Percentiles rank a stretch among this genome's conserved stretches.
Evolutionary conservation across 805 yeast genomes (phyloP).

Genomic region (Metschnikowia matae): DNA sequence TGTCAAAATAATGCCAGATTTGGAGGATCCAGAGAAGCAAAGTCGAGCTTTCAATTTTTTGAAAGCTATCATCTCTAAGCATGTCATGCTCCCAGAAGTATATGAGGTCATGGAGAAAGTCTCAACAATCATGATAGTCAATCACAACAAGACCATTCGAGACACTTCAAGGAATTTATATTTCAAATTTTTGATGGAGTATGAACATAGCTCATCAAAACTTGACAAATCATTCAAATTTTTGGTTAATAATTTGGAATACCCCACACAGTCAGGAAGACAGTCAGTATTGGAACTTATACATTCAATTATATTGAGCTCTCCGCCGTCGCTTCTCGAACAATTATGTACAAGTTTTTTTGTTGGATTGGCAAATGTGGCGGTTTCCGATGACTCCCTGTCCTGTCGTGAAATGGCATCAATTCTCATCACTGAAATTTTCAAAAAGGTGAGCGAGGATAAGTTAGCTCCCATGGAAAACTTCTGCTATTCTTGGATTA

Average conservation of each 20-base stretch:
- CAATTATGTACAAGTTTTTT: slow-evolving; percentile 74
- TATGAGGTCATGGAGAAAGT: slow-evolving; percentile 84
- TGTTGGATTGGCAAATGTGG: slow-evolving; percentile 72
- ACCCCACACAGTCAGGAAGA: slow-evolving; percentile 83
- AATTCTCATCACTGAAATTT: slow-evolving; percentile 50
- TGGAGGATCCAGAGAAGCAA: slow-evolving; percentile 85
- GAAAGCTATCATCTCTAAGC: slow-evolving; percentile 71
- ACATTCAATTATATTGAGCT: slow-evolving; percentile 62
- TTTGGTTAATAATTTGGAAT: slow-evolving; percentile 73
- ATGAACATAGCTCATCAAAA: slow-evolving; percentile 86
- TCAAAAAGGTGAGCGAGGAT: slow-evolving; percentile 43
- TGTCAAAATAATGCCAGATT: slow-evolving; percentile 72
- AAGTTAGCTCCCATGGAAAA: slow-evolving; percentile 34
- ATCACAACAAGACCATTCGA: slow-evolving; percentile 76
- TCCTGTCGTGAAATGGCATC: slow-evolving; percentile 84
- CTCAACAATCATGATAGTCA: slow-evolving; percentile 82
- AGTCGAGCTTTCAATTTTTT: slow-evolving; percentile 83
- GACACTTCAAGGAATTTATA: slow-evolving; percentile 80
- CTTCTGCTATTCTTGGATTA: slow-evolving; percentile 59
- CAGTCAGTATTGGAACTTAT: slow-evolving; percentile 87
- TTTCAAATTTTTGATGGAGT: slow-evolving; percentile 84
- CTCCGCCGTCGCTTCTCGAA: slow-evolving; percentile 53
- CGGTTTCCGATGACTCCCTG: slow-evolving; percentile 71
- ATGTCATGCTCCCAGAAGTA: slow-evolving; percentile 76
- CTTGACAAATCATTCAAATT: slow-evolving; percentile 78